These are phyloP conservation scores for Nepenthes gracilis DNA, from an alignment of 148 eudicot species.

Conservation along the genomic window DNA sequence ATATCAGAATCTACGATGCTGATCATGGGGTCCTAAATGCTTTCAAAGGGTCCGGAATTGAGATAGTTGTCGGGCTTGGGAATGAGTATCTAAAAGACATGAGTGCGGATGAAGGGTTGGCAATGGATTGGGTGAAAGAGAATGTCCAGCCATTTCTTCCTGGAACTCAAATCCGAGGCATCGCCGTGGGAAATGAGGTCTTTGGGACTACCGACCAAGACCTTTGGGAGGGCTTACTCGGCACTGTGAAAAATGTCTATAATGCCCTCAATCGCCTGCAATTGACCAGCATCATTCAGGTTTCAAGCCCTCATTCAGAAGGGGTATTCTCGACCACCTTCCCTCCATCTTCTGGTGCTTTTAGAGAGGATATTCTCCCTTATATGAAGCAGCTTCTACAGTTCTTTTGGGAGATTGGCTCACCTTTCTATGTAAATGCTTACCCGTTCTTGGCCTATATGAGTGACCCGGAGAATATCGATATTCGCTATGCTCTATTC, in stretches of 20 bases:
- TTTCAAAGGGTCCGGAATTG: slow-evolving; percentile 52
- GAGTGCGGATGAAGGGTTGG: slow-evolving; percentile 38
- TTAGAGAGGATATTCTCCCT: slow-evolving; percentile 52
- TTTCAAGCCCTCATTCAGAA: slow-evolving; percentile 72
- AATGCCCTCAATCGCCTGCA: slow-evolving; percentile 36
- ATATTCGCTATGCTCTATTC: slow-evolving; percentile 59
- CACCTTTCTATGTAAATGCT: slow-evolving; percentile 70
- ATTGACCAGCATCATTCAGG: slow-evolving; percentile 25
- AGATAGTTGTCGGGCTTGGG: slow-evolving; percentile 45
- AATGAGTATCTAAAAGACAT: slow-evolving; percentile 51
- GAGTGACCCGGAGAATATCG: slow-evolving; percentile 48
- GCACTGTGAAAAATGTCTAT: slow-evolving; percentile 53
- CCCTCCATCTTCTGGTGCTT: slow-evolving; percentile 73
- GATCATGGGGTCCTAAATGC: slow-evolving; percentile 54
- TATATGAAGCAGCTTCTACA: slow-evolving; percentile 62
- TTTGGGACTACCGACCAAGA: slow-evolving; percentile 34
- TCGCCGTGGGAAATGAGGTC: slow-evolving; percentile 79
- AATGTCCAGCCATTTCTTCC: slow-evolving; percentile 59
- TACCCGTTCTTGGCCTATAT: slow-evolving; percentile 84
- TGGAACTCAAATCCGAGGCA: slow-evolving; percentile 41
- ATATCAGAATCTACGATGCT: slow-evolving; percentile 66
- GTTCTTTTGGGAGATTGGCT: slow-evolving; percentile 37
- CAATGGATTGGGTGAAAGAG: slow-evolving; percentile 61
- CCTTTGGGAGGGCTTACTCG: slow-evolving; percentile 53
- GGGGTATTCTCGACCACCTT: slow-evolving; percentile 54